These are phyloP conservation scores for Dionaea muscipula DNA, from an alignment of 179 eudicot species.

Conservation along the genomic window DNA sequence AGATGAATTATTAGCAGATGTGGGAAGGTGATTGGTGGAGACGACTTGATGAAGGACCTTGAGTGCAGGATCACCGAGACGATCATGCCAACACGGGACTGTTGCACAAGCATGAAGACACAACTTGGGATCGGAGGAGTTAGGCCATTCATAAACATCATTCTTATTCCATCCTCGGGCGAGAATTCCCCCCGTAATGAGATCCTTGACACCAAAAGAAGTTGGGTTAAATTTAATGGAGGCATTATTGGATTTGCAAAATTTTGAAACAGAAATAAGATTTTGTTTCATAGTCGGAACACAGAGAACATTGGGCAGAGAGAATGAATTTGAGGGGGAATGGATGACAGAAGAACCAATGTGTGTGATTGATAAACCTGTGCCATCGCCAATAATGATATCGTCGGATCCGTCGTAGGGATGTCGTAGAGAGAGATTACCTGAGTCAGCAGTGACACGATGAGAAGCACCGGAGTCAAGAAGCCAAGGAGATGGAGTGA, in stretches of 20 bases:
- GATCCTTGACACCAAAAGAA: conserved; percentile 10
- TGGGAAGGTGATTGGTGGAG: too few relatives aligned
- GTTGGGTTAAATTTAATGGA: neutral
- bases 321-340: neutral
- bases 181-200: neutral
- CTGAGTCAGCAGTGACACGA: conserved; percentile 3
- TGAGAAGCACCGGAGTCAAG: conserved; percentile 8
- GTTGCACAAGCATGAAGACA: too few relatives aligned
- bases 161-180: neutral
- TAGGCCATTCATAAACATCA: conserved; percentile 6
- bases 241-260: conserved; percentile 2
- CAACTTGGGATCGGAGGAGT: too few relatives aligned
- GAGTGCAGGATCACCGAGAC: too few relatives aligned
- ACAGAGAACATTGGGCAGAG: neutral
- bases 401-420: conserved; percentile 12
- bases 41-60: neutral
- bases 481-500: neutral
- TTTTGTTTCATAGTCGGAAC: conserved; percentile 6
- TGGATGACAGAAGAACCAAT: neutral
- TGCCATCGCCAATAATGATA: conserved; percentile 8
- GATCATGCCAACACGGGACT: too few relatives aligned
- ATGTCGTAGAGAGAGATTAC: conserved; percentile 2
- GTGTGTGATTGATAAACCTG: neutral
- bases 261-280: conserved; percentile 6
- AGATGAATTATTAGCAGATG: too few relatives aligned